Evolutionary conservation across 2,329 filamentous ascomycete species (phyloP), one percentile per base, ranked within the genome.

Genomic region (Colletotrichum sp.): DNA sequence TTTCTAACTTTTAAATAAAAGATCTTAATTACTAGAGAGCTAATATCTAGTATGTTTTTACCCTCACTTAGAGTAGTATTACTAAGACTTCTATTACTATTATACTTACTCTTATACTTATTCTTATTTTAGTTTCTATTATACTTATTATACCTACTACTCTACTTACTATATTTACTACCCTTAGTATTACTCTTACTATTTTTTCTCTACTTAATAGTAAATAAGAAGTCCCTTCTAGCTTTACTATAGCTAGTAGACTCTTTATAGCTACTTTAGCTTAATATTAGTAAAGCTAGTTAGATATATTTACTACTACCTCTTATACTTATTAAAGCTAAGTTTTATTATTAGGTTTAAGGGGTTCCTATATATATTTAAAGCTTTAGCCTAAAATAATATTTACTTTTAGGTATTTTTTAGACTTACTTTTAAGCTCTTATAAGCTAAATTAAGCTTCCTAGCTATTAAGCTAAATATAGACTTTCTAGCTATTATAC

Each of bases 131-230:
- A 32, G 32, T 11, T 32, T 2, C 2, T 32, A 32, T 6, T 32
- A 32, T 13, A 13, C 12, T 32, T 32, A 32, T 32, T 32, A 32
- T 13, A 13, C 12, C 2, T 32, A 32, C 1, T 32, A 32, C 30
- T 1, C 5, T 2, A 12, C 2, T 32, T 32, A 32, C 3, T 32
- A 32, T 13, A 6, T 2, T 32, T 32, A 32, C 5, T 32, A 13
- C 11, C 0, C 0, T 32, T 32, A 32, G 2, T 48, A n/a, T 1
- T 48, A 48, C 1, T 6, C 1, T 1, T 48, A n/a, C 2, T 48
- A 48, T 32, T 2, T 32, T 32, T 11, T 32, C 32, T 32, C 1
- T 32, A 32, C 2, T 13, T 32, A 32, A 32, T 48, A 48, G 1
- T 48, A 32, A 3, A 48, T 48, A 48, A 5, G 0, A 1, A 48